Percentiles rank a stretch among this genome's conserved stretches.
Conservation (phyloP, 495 filamentous ascomycete genomes). For the Annulohypoxylon maeteangense region DNA sequence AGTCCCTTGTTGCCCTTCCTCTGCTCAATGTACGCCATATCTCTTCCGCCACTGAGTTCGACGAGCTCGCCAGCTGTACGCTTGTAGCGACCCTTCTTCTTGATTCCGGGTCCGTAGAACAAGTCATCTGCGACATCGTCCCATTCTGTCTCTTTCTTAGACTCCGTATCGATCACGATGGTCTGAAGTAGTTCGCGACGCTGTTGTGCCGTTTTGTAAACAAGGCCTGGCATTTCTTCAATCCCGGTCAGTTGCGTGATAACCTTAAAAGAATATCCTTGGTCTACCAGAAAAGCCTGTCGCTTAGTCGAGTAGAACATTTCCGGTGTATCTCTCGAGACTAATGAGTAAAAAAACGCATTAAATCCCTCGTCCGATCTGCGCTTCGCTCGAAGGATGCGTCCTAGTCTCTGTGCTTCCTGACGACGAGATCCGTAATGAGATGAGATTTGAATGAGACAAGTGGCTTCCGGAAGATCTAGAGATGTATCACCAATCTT, state of each 20-base stretch:
- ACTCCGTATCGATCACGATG: constrained; percentile 92
- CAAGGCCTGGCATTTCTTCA: constrained; percentile 81
- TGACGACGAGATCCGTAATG: constrained; percentile 98
- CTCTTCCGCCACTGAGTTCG: constrained; percentile 87
- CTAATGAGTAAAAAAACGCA: constrained; percentile 98
- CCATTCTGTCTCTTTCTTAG: constrained; percentile 65
- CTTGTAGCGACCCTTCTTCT: constrained; percentile 68
- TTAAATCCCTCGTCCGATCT: constrained; percentile 99
- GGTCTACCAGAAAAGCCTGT: constrained; percentile 97
- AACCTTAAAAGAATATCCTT: constrained; percentile 99
- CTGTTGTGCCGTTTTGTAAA: constrained; percentile 82
- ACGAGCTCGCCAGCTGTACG: constrained; percentile 86
- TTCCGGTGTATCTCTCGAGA: constrained; percentile 96
- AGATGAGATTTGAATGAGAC: constrained; percentile 97
- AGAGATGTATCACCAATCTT: constrained; percentile 99
- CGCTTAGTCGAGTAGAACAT: constrained; percentile 99
- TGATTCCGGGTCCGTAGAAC: constrained; percentile 68
- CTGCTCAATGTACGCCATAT: constrained; percentile 96
- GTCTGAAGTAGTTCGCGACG: constrained; percentile 88
- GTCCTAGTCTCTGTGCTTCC: constrained; percentile 93
- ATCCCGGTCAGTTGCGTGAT: constrained; percentile 96
- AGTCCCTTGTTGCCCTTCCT: constrained; percentile 78
- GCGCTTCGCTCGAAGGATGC: constrained; percentile 95
- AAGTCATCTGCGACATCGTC: constrained; percentile 86
- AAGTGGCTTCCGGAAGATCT: constrained; percentile 95